phyloP scores from a whole-genome alignment of 805 yeast species.

The Ogataea allantospora region DNA sequence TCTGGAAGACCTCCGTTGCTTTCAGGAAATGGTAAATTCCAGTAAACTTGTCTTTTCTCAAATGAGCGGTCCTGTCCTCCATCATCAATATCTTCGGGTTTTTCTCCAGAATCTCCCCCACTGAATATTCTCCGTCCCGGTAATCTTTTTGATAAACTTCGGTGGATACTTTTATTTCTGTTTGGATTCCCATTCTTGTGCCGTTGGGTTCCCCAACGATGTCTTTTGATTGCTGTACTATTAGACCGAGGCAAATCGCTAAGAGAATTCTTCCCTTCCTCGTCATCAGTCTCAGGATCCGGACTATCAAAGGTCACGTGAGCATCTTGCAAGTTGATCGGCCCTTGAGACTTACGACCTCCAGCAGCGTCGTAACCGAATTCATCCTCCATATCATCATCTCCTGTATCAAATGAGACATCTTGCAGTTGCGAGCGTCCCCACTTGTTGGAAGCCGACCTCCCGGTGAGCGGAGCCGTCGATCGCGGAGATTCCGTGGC shows the following conservation, averaged over 20 bases:
- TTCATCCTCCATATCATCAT: constrained; percentile 7
- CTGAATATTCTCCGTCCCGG: constrained; percentile 24
- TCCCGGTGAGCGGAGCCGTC: constrained; percentile 11
- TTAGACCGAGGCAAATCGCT: constrained; percentile 33
- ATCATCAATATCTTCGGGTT: constrained; percentile 35
- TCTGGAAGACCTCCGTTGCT: constrained; percentile 54
- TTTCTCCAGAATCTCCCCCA: constrained; percentile 16
- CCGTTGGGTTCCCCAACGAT: constrained; percentile 91
- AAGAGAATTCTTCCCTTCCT: constrained; percentile 25
- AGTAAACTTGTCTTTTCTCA: constrained; percentile 48
- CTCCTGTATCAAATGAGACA: constrained; percentile 1
- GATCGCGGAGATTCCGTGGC: constrained; percentile 14
- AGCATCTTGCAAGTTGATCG: constrained; percentile 9
- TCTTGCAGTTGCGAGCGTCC: constrained; percentile 6
- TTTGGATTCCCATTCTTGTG: constrained; percentile 67
- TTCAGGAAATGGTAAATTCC: constrained; percentile 61
- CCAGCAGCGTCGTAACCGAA: constrained; percentile 17
- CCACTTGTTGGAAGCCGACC: constrained; percentile 10
- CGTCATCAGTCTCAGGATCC: constrained; percentile 18
- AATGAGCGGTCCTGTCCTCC: constrained; percentile 29
- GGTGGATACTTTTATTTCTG: constrained; percentile 55
- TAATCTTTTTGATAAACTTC: constrained; percentile 13
- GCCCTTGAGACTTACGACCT: not conserved
- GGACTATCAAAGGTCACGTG: constrained; percentile 19
- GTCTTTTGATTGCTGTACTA: constrained; percentile 62